These are phyloP conservation scores for Babesia gibsoni DNA, from an alignment of 169 alveolate species.

Conservation along the genomic window DNA sequence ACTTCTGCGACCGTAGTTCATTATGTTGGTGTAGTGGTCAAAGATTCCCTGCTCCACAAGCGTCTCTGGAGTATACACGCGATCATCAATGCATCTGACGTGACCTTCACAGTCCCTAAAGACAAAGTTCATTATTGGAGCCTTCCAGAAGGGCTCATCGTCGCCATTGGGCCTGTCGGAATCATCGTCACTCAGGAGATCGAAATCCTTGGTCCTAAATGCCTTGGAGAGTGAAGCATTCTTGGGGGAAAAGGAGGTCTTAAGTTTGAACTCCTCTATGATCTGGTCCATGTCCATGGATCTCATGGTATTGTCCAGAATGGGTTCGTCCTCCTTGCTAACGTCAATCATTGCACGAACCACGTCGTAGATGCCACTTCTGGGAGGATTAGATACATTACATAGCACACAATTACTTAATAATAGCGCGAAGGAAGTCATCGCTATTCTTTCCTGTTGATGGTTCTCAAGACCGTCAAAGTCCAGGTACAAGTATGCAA, in stretches of 20 bases:
- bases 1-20: conserved; percentile 22
- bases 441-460: conserved; percentile 14
- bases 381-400: conserved; percentile 24
- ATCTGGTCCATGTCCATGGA: conserved; percentile 1
- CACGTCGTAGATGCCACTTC: conserved; percentile 31
- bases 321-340: not conserved
- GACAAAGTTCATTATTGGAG: conserved; percentile 55
- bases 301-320: not conserved
- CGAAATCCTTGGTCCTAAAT: not conserved
- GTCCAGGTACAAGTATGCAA: conserved; percentile 53
- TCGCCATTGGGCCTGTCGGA: not conserved
- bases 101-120: conserved; percentile 55
- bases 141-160: conserved; percentile 35
- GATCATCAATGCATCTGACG: conserved; percentile 56
- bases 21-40: conserved; percentile 42
- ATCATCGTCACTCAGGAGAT: not conserved
- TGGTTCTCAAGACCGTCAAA: conserved; percentile 45
- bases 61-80: conserved; percentile 55
- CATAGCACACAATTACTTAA: conserved; percentile 43
- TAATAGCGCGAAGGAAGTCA: conserved; percentile 31
- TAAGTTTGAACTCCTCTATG: conserved; percentile 10
- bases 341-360: conserved; percentile 51
- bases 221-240: not conserved
- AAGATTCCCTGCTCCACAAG: conserved; percentile 64
- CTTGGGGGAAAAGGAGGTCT: not conserved